Percentiles rank a stretch among this genome's conserved stretches.
Evolutionary conservation across 768 basidiomycete genomes (phyloP).

Genomic region (Mycena alexandri): DNA sequence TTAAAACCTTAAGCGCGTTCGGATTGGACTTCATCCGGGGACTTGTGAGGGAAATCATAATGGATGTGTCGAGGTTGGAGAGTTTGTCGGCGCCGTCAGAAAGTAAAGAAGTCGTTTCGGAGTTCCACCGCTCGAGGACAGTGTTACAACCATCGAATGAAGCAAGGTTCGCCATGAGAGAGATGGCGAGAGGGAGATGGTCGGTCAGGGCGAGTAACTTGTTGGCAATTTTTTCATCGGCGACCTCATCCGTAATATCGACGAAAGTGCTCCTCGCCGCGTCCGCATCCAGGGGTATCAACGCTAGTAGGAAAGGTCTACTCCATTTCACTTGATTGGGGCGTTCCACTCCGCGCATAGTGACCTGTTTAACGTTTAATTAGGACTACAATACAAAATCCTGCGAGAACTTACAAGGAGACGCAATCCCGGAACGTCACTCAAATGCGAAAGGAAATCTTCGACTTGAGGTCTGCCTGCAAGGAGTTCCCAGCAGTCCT

Average conservation of each 20-base stretch:
- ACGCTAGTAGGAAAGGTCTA: conserved; percentile 6
- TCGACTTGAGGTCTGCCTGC: background rate
- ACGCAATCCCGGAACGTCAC: background rate
- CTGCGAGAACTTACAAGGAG: background rate
- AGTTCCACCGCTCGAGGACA: background rate
- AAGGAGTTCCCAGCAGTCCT: conserved; percentile 6
- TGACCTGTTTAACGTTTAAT: background rate
- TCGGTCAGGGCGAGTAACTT: conserved; percentile 6
- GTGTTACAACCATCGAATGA: conserved; percentile 6
- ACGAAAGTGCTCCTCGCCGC: conserved; percentile 6
- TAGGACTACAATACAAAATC: background rate
- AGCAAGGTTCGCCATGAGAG: conserved; percentile 13
- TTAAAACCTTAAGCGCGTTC: background rate
- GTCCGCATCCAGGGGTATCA: background rate
- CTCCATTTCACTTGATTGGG: background rate
- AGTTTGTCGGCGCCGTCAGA: conserved; percentile 15
- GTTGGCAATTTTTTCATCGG: background rate
- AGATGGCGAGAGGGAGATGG: conserved; percentile 10
- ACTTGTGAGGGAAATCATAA: conserved; percentile 3
- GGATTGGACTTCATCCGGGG: background rate
- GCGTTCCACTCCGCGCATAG: conserved; percentile 10
- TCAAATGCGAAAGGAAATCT: background rate
- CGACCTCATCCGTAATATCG: conserved; percentile 12
- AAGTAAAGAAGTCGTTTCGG: conserved; percentile 4
- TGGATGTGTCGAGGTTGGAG: conserved; percentile 7